A percentile compares a stretch with the other conserved stretches of the same genome.
phyloP scores from a whole-genome alignment of 1,284 basidiomycete genomes.

The Malassezia globosa region DNA sequence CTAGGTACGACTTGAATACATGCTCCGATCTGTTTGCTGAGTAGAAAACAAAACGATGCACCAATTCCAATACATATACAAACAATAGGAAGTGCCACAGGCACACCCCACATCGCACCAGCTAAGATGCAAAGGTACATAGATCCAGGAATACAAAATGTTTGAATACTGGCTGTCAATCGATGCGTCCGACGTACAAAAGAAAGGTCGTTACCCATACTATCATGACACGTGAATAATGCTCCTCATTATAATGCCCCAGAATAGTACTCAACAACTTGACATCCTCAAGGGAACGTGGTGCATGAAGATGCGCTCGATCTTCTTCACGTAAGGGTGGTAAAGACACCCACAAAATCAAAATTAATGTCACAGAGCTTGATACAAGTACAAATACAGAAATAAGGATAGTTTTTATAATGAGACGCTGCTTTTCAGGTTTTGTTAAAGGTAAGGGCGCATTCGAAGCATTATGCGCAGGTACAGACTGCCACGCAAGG shows the following conservation, averaged over 20 bases:
- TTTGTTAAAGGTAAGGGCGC: slow-evolving; percentile 5
- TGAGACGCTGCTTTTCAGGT: slow-evolving; percentile 18
- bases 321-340: slow-evolving; percentile 33
- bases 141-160: slow-evolving; percentile 88
- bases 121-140: slow-evolving; percentile 97
- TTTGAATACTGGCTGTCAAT: slow-evolving; percentile 56
- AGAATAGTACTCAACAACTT: slow-evolving; percentile 44
- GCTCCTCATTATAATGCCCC: slow-evolving; percentile 48
- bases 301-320: slow-evolving; percentile 39
- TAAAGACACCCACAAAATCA: slow-evolving; percentile 28
- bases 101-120: slow-evolving; percentile 90
- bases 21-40: slow-evolving; percentile 69
- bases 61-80: slow-evolving; percentile 73
- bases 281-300: slow-evolving; percentile 48
- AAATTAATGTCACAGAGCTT: slow-evolving; percentile 22
- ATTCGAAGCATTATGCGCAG: background rate
- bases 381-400: slow-evolving; percentile 24
- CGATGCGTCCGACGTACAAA: slow-evolving; percentile 55
- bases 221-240: slow-evolving; percentile 46
- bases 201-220: slow-evolving; percentile 59
- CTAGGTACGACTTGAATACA: slow-evolving; percentile 52
- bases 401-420: slow-evolving; percentile 21
- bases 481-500: slow-evolving; percentile 14
- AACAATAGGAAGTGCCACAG: slow-evolving; percentile 73
- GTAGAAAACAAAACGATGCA: slow-evolving; percentile 80